These are phyloP conservation scores for Pseudocercospora crystallina DNA, from an alignment of 2,329 filamentous ascomycete genomes.

Conservation along the genomic window DNA sequence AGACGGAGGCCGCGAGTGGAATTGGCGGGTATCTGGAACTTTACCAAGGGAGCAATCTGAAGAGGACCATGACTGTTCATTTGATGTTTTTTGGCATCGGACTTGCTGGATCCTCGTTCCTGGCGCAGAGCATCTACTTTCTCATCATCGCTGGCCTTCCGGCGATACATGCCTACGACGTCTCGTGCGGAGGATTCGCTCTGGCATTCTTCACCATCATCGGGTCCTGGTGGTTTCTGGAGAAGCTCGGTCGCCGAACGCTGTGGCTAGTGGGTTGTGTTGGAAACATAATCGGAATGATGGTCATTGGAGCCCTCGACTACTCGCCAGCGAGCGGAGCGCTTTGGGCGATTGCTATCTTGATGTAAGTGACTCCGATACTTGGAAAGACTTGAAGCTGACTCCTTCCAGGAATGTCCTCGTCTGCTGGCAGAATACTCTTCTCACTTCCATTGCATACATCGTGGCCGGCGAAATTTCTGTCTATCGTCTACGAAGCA, in stretches of 20 bases:
- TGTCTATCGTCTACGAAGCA: constrained; percentile 1
- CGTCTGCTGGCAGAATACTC: constrained; percentile 1
- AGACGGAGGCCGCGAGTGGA: background rate
- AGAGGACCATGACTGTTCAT: background rate
- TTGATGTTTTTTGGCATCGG: constrained; percentile 3
- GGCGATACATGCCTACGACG: background rate
- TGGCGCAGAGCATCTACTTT: constrained; percentile 3
- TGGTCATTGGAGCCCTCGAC: background rate
- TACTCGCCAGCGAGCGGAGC: background rate
- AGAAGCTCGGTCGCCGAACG: background rate
- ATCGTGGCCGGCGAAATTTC: constrained; percentile 1
- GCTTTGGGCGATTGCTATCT: background rate
- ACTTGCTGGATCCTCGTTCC: constrained; percentile 1
- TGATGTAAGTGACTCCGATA: background rate
- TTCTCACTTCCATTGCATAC: background rate
- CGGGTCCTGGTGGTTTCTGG: background rate
- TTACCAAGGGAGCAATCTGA: background rate
- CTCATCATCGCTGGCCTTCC: constrained; percentile 1
- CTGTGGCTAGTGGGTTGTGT: background rate
- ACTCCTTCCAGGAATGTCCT: background rate
- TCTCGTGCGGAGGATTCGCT: background rate
- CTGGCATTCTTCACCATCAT: background rate
- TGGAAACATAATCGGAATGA: background rate
- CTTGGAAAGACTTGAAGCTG: background rate
- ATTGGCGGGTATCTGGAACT: constrained; percentile 1